A percentile compares a stretch with the other conserved stretches of the same genome.
Conservation (phyloP, 306 rosid genomes). For the Astragalus membranaceus region DNA sequence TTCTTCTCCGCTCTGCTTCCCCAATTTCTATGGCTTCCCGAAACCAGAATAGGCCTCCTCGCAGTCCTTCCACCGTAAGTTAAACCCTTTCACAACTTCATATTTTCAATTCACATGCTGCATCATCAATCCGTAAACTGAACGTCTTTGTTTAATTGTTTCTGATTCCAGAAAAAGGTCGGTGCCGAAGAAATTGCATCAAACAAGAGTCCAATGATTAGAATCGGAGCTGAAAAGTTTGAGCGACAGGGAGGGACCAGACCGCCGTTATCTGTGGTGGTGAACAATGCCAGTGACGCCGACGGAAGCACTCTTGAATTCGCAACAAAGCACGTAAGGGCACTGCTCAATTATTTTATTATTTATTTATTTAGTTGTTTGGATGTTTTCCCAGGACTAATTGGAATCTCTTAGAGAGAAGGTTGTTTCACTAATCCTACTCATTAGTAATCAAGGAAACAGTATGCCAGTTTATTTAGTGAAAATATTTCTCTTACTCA, state of each 20-base stretch:
- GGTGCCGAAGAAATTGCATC: constrained; percentile 40
- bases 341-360: constrained; percentile 24
- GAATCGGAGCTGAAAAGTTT: constrained; percentile 43
- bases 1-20: not conserved
- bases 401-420: constrained; percentile 61
- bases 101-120: not conserved
- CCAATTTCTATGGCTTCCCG: constrained; percentile 53
- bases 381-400: constrained; percentile 33
- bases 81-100: not conserved
- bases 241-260: constrained; percentile 43
- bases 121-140: not conserved
- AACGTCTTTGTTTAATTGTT: not conserved
- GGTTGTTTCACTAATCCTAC: constrained; percentile 12
- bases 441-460: constrained; percentile 28
- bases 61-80: constrained; percentile 54
- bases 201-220: constrained; percentile 63
- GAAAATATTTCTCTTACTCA: no score
- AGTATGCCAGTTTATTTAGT: no score
- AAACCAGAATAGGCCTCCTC: constrained; percentile 82
- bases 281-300: constrained; percentile 31
- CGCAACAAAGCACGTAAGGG: constrained; percentile 62
- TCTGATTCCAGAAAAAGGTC: constrained; percentile 48
- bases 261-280: constrained; percentile 31
- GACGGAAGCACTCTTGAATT: constrained; percentile 47
- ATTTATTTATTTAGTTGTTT: not conserved